A percentile compares a stretch with the other conserved stretches of the same genome.
Evolutionary conservation across 1,284 basidiomycete species (phyloP).

Genomic region (Moesziomyces sp.): DNA sequence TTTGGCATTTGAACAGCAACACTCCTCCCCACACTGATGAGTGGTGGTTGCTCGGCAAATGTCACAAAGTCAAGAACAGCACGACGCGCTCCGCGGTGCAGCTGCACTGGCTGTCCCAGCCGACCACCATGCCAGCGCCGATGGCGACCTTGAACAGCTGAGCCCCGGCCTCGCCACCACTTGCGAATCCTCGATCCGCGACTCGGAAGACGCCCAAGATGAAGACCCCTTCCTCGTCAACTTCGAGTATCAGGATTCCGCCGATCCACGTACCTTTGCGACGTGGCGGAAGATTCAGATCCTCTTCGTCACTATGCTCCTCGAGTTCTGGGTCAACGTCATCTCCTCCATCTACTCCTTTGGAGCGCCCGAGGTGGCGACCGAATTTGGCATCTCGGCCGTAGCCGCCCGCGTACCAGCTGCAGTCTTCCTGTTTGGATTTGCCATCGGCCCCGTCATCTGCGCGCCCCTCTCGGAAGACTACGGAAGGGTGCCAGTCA

Average conservation of each 20-base stretch:
- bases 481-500: constrained; percentile 48
- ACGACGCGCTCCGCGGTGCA: background rate
- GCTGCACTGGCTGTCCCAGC: no score
- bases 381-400: constrained; percentile 35
- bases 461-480: constrained; percentile 56
- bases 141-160: background rate
- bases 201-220: constrained; percentile 7
- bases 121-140: background rate
- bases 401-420: constrained; percentile 30
- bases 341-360: constrained; percentile 52
- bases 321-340: constrained; percentile 44
- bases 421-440: constrained; percentile 57
- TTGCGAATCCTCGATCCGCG: constrained; percentile 6
- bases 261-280: constrained; percentile 36
- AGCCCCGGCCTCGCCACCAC: background rate
- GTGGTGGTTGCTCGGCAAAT: background rate
- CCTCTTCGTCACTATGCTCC: constrained; percentile 28
- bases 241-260: constrained; percentile 32
- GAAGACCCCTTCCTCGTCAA: constrained; percentile 30
- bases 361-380: constrained; percentile 24
- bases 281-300: constrained; percentile 41
- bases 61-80: background rate
- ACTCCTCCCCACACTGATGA: background rate
- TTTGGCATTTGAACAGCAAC: background rate
- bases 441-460: constrained; percentile 42